These are phyloP conservation scores for Melaleuca alternifolia DNA, from an alignment of 345 rosid genomes.

Conservation along the genomic window DNA sequence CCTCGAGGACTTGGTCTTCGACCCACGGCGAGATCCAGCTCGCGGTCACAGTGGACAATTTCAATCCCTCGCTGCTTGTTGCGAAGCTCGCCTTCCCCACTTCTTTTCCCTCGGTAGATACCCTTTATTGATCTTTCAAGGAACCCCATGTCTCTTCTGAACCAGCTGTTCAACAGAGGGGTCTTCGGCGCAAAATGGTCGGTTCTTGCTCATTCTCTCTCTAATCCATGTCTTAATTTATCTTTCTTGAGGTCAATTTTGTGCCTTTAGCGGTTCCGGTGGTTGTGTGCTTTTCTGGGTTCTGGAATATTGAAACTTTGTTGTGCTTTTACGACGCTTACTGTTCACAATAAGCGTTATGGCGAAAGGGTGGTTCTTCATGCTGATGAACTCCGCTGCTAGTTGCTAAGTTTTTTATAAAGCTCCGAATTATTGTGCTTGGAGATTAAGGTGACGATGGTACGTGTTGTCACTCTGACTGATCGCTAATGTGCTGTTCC, in stretches of 20 bases:
- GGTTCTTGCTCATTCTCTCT: not conserved
- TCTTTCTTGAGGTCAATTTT: not conserved
- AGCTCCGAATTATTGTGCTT: not conserved
- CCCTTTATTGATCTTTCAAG: not conserved
- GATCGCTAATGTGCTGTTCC: not conserved
- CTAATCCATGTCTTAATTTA: not conserved
- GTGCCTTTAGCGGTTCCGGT: not conserved
- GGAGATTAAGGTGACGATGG: not conserved
- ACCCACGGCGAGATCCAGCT: not conserved
- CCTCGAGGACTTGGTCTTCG: not conserved
- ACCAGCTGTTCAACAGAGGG: slow-evolving; percentile 90
- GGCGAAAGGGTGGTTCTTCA: not conserved
- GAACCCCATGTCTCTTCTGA: slow-evolving; percentile 64
- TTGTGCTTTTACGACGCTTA: not conserved
- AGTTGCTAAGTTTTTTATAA: not conserved
- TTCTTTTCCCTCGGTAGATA: not conserved
- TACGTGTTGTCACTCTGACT: not conserved
- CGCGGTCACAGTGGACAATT: not conserved
- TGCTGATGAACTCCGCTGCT: not conserved
- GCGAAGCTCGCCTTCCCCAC: not conserved
- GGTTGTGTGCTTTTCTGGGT: not conserved
- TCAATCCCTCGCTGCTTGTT: not conserved
- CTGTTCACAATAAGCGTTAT: not conserved
- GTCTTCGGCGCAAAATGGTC: slow-evolving; percentile 81
- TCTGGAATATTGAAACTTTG: not conserved